A percentile compares a stretch with the other conserved stretches of the same genome.
phyloP scores from a whole-genome alignment of 75 land plant species.

The Picea glauca region DNA sequence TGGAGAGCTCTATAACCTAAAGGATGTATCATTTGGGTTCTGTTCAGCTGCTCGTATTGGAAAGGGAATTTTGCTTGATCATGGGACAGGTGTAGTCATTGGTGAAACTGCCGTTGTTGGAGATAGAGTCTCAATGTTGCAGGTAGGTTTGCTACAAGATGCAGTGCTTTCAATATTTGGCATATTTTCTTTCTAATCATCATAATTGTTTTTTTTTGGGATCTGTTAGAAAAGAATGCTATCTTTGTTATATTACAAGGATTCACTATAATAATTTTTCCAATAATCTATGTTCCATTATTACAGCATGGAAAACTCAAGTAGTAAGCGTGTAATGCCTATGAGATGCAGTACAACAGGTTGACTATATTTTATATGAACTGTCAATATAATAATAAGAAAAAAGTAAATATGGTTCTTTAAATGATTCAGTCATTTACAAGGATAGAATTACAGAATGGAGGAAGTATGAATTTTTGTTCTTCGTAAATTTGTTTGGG shows the following conservation, averaged over 20 bases:
- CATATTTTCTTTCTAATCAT: conserved; percentile 1
- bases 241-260: neutral
- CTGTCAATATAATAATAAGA: neutral
- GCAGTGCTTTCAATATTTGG: neutral
- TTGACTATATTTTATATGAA: neutral
- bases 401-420: neutral
- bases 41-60: conserved; percentile 85
- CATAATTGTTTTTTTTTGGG: neutral
- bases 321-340: neutral
- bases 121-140: conserved; percentile 85
- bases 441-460: neutral
- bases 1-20: conserved; percentile 4
- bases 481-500: no score
- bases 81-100: conserved; percentile 93
- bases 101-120: conserved; percentile 95
- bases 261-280: neutral
- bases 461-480: no score
- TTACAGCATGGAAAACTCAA: neutral
- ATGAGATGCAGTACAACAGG: neutral
- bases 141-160: conserved; percentile 33
- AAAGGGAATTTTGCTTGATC: conserved; percentile 83
- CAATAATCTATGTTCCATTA: neutral
- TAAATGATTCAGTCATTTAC: neutral
- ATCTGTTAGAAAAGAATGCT: neutral
- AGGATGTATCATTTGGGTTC: conserved; percentile 5